Evolutionary conservation across 75 land plant genomes (phyloP), one percentile per base, ranked within the genome.

Genomic region (Larix kaempferi): DNA sequence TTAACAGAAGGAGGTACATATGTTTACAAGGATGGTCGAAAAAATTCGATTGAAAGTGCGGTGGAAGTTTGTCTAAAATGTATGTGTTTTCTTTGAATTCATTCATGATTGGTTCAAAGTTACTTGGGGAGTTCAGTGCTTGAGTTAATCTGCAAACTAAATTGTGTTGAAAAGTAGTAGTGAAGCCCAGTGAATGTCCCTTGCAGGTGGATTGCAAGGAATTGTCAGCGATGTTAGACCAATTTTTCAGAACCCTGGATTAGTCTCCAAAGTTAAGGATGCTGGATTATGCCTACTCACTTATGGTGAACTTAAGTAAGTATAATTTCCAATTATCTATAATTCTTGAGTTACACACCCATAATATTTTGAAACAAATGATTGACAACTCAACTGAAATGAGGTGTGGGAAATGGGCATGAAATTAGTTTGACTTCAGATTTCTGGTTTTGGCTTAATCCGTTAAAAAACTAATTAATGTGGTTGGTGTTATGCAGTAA

Each of bases 281-380:
- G 83, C 87, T 35, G 88, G 85, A 15, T 86, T 93, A 15, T 73
- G 80, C n/a, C 80, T 95, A 29, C 84, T 97, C 33, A 91, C 94
- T 13, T 95, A 93, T 71, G 98, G 98, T 35, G 87, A 93, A 67
- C 74, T 93, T 56, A 95, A 95, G 98, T 95, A 79, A 86, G 89
- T 76, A 54, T 29, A 27, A 52, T 33, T n/a, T 26, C 27, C 69
- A 8, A 4, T 29, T 1, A 29, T 29, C 33, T 29, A 29, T 29
- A 0, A 0, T 0, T 29, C 33, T 29, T 29, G 33, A 29, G 1
- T 29, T 29, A 29, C 33, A 29, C 33, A 10, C 10, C 11, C 11
- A 39, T 39, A 39, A 4, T 49, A 49, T 49, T 49, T 49, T 49
- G 54, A 49, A 49, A 49, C 12, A 10, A n/a, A n/a, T n/a, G n/a